Evolutionary conservation across 2,329 filamentous ascomycete genomes (phyloP).

Genomic region (Colletotrichum salicis): DNA sequence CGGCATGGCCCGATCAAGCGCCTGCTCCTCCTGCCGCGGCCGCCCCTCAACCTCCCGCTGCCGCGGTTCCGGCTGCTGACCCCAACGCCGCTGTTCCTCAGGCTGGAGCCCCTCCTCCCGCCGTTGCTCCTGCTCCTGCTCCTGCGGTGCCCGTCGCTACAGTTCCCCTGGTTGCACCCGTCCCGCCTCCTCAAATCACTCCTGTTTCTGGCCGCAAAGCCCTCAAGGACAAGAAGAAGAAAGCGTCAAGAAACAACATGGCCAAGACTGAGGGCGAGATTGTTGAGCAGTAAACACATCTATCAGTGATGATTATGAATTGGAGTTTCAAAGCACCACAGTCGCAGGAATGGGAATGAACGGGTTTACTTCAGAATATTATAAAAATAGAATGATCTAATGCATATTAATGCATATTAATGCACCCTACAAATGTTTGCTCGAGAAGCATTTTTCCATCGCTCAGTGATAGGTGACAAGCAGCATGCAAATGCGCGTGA

Average conservation of each 20-base stretch:
- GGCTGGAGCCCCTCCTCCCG: background rate
- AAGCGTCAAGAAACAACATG: background rate
- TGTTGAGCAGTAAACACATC: constrained; percentile 1
- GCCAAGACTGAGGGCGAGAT: background rate
- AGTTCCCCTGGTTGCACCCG: background rate
- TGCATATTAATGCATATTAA: background rate
- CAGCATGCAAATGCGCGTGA: background rate
- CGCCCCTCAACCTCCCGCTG: background rate
- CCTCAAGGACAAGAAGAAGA: constrained; percentile 24
- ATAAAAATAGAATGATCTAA: constrained; percentile 18
- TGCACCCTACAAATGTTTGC: background rate
- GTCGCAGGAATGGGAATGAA: background rate
- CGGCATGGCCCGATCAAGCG: background rate
- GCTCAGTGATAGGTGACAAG: background rate
- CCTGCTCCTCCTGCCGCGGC: too few relatives aligned
- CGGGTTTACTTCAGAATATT: background rate
- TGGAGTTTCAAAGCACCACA: constrained; percentile 23
- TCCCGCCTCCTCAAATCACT: constrained; percentile 19
- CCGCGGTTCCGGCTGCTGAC: background rate
- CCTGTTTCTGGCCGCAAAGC: constrained; percentile 12
- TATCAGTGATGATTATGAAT: constrained; percentile 2
- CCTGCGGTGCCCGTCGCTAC: constrained; percentile 12
- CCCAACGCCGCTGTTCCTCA: background rate
- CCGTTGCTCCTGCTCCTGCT: background rate
- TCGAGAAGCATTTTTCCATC: background rate